Conservation (phyloP, 2,329 filamentous ascomycete genomes). For the Zasmidium angulare region DNA sequence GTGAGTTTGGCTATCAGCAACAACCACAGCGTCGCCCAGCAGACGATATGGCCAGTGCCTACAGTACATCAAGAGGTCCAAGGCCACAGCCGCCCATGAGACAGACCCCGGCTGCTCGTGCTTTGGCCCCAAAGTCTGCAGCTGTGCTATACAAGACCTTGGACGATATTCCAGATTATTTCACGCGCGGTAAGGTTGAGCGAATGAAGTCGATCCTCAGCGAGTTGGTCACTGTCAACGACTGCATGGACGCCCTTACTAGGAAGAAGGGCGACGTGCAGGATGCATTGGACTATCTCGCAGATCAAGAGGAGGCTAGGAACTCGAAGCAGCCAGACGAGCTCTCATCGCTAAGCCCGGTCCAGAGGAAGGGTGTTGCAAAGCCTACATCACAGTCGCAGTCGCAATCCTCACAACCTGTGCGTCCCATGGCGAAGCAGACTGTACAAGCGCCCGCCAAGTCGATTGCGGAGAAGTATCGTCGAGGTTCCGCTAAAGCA, state of each 20-base stretch:
- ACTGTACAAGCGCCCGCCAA: slow-evolving; percentile 55
- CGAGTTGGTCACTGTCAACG: not conserved
- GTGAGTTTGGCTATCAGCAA: slow-evolving; percentile 25
- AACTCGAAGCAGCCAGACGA: slow-evolving; percentile 33
- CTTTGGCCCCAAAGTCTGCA: slow-evolving; percentile 24
- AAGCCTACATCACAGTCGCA: slow-evolving; percentile 17
- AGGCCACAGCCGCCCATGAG: slow-evolving; percentile 17
- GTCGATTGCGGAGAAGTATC: slow-evolving; percentile 51
- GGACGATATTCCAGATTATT: slow-evolving; percentile 53
- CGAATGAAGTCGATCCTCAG: slow-evolving; percentile 44
- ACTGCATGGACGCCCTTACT: slow-evolving; percentile 52
- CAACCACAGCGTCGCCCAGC: slow-evolving; percentile 7
- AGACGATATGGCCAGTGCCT: slow-evolving; percentile 47
- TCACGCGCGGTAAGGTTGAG: slow-evolving; percentile 51
- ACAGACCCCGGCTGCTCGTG: slow-evolving; percentile 11
- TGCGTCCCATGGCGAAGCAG: slow-evolving; percentile 52
- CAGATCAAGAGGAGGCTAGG: slow-evolving; percentile 41
- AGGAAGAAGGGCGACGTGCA: slow-evolving; percentile 54
- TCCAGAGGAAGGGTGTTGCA: slow-evolving; percentile 28
- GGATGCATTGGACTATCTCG: slow-evolving; percentile 53
- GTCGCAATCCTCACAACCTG: slow-evolving; percentile 20
- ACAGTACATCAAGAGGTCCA: slow-evolving; percentile 31
- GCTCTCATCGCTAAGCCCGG: slow-evolving; percentile 25
- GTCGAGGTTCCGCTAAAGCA: slow-evolving; percentile 2
- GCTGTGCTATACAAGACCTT: slow-evolving; percentile 42